A percentile compares a stretch with the other conserved stretches of the same genome.
Conservation (phyloP, 208 protist species). For the Porcisia deanei region DNA sequence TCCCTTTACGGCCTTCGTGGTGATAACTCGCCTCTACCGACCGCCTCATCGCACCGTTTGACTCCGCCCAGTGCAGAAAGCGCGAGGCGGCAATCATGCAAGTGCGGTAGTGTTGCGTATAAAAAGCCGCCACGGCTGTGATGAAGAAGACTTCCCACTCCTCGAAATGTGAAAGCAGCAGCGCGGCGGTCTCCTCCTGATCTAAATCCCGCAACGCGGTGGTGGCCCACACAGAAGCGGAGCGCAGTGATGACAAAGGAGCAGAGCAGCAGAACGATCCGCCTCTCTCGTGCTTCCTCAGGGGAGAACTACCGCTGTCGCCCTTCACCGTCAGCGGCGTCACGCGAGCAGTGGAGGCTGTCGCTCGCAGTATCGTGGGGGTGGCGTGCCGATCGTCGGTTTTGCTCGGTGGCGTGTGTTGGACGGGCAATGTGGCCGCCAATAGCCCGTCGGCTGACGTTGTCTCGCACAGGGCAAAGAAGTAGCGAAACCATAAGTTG, state of each 20-base stretch:
- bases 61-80: constrained; percentile 28
- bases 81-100: constrained; percentile 50
- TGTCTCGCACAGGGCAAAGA: constrained; percentile 41
- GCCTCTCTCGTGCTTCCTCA: neutral
- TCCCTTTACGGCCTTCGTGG: neutral
- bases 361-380: neutral
- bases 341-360: neutral
- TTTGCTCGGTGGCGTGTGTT: neutral
- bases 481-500: constrained; percentile 68
- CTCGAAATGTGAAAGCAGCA: constrained; percentile 52
- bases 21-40: neutral
- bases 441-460: neutral
- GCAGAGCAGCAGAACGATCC: neutral
- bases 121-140: constrained; percentile 53
- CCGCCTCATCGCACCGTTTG: neutral
- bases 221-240: constrained; percentile 8
- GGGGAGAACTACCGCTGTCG: neutral
- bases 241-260: neutral
- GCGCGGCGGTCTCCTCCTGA: constrained; percentile 35
- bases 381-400: neutral
- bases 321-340: neutral
- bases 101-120: constrained; percentile 60
- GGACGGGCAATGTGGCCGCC: neutral
- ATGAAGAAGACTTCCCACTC: constrained; percentile 64
- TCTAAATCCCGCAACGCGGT: constrained; percentile 16